phyloP scores from a whole-genome alignment of 1,284 basidiomycete species.

The Microbotryum saponariae region DNA sequence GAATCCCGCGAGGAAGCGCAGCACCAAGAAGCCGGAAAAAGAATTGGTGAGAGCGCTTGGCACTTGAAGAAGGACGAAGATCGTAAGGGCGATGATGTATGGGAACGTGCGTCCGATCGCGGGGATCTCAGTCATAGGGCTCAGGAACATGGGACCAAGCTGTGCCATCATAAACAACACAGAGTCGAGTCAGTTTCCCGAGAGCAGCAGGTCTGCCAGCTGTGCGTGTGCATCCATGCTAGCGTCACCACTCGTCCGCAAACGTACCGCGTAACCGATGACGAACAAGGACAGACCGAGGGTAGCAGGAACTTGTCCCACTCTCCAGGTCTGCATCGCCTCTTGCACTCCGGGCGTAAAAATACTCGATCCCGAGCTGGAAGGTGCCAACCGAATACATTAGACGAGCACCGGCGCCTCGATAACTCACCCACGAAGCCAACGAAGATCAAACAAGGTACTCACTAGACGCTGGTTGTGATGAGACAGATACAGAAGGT shows the following conservation, averaged over 20 bases:
- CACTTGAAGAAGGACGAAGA: constrained; percentile 41
- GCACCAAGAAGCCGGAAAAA: constrained; percentile 38
- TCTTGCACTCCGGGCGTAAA: constrained; percentile 15
- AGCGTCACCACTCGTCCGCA: too few species aligned
- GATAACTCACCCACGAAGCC: too few species aligned
- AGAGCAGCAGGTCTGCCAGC: too few species aligned
- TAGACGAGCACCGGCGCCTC: too few species aligned
- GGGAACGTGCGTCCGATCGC: constrained; percentile 33
- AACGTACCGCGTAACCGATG: constrained; percentile 10
- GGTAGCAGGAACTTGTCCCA: constrained; percentile 14
- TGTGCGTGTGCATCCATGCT: too few species aligned
- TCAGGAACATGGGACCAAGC: constrained; percentile 14
- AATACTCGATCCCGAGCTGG: constrained; percentile 8
- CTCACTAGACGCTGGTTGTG: constrained; percentile 20
- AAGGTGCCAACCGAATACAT: too few species aligned
- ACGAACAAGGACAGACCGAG: constrained; percentile 27
- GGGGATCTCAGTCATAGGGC: constrained; percentile 23
- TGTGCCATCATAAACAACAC: too few species aligned
- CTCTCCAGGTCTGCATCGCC: constrained; percentile 13
- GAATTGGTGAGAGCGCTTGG: constrained; percentile 39
- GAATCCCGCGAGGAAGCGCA: constrained; percentile 43
- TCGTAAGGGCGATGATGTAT: constrained; percentile 39
- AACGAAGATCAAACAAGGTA: too few species aligned
- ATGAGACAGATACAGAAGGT: constrained; percentile 18
- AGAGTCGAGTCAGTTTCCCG: too few species aligned